Evolutionary conservation across 768 basidiomycete genomes (phyloP).

Genomic region (Xerocomellus dryophilus): DNA sequence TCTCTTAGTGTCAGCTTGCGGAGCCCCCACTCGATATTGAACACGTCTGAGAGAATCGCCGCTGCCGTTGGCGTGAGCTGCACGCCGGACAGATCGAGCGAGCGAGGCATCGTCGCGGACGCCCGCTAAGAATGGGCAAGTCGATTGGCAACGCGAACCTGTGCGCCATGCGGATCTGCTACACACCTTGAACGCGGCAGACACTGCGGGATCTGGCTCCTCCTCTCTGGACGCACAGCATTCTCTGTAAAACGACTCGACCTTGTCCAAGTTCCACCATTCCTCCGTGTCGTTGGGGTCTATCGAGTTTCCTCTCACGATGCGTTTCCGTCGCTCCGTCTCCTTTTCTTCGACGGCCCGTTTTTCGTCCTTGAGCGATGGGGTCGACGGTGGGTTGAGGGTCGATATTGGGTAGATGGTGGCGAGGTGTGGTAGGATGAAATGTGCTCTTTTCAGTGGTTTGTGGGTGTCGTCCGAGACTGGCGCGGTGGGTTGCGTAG

Average conservation of each 20-base stretch:
- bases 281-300: slow-evolving; percentile 42
- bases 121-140: slow-evolving; percentile 40
- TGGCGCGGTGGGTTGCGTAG: slow-evolving; percentile 43
- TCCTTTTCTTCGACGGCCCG: slow-evolving; percentile 75
- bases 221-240: slow-evolving; percentile 81
- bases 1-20: slow-evolving; percentile 81
- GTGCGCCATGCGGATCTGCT: neutral
- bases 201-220: slow-evolving; percentile 58
- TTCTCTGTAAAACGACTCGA: slow-evolving; percentile 84
- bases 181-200: slow-evolving; percentile 67
- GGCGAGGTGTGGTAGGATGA: slow-evolving; percentile 81
- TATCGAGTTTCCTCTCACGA: slow-evolving; percentile 55
- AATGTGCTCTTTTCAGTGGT: slow-evolving; percentile 84
- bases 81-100: slow-evolving; percentile 77
- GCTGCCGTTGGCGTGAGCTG: slow-evolving; percentile 69
- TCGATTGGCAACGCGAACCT: neutral
- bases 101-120: slow-evolving; percentile 55
- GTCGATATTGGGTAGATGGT: slow-evolving; percentile 91
- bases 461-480: slow-evolving; percentile 45
- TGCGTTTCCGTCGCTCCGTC: slow-evolving; percentile 59
- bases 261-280: slow-evolving; percentile 85
- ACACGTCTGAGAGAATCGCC: slow-evolving; percentile 83
- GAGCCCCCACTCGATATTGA: slow-evolving; percentile 91
- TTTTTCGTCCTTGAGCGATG: slow-evolving; percentile 78
- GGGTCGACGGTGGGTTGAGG: slow-evolving; percentile 77